Base-by-base conservation (phyloP, 1,139 yeast species). In the Protomyces macrosporus region DNA sequence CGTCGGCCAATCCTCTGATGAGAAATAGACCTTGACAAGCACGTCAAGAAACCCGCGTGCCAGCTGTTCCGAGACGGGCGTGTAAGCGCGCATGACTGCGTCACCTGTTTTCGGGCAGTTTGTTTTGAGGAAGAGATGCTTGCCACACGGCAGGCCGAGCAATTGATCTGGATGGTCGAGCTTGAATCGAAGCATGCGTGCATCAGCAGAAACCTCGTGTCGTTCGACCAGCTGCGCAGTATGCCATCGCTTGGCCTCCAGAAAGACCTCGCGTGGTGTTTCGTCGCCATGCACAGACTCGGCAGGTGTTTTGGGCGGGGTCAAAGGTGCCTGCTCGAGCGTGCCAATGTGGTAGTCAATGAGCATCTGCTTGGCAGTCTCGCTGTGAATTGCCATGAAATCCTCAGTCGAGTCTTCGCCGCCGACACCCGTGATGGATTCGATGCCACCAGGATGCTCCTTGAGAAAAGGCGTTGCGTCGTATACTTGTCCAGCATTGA, bases 401-500 rank as follows among this genome's bases (percentile, higher is more conserved):
- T 76, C 78, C 16, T 82, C 85, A 0, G 87, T 83, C 1, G 86
- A 86, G 71, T 83, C 87, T 67, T 79, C 81, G 6, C 87, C 87
- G 4, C 85, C 85, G 67, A 81, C 83, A 69, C 80, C 82, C 4
- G 79, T 70, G 64, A 84, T 82, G 14, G 85, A 79, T 54, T 81
- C 80, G 40, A 75, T 77, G 16, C 64, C 64, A 64, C 88, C 97
- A 0, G 97, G 97, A 74, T 90, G 96, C 70, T 88, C 91, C 40
- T 85, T 86, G 55, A 90, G 72, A 71, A 90, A 93, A 4, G 77
- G 81, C 0, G 93, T 86, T 54, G 91, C 91, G 73, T 93, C 84
- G 73, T 90, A 91, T 45, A 93, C 84, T 72, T 89, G 52, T 3
- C 57, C 60, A 7, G 55, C 56, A n/a, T 52, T 53, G 56, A 60